Base-by-base conservation (phyloP, 1,284 basidiomycete genomes). In the Cryptococcus sp. region DNA sequence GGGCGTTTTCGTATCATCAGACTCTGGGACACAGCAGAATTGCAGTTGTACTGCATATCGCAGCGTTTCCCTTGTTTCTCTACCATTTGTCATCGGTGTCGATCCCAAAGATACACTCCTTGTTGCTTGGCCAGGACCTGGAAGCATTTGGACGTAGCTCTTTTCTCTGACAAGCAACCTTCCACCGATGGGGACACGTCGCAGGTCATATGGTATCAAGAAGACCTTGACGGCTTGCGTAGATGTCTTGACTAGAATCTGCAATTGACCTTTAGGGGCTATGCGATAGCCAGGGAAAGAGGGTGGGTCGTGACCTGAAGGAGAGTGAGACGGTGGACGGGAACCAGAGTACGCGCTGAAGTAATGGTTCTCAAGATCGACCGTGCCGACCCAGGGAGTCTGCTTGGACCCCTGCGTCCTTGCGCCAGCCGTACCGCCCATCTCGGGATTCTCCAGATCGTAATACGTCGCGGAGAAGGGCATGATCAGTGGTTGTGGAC, bases 151-250 rank as follows among this genome's bases (percentile, higher is more conserved):
- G 16, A 72, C 65, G 55, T 73, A 78, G 10, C 68, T 75, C 49
- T 76, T 57, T 50, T 79, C 78, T 27, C 77, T 65, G 0, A 71
- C 68, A 5, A 78, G 60, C n/a, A 79, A 35, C 31, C 74, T 60
- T 0, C 71, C 76, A 5, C 77, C 76, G 6, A 66, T 23, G 2
- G 62, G 57, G 53, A 84, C 69, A 6, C 69, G 65, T 4, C 73
- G 67, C 11, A 84, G 70, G 60, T 84, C 82, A 61, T 83, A 84
- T 0, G 81, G 80, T 3, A 84, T 66, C 2, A 84, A 67, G 59
- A 83, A 84, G 11, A 81, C 78, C 66, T 82, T 82, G 66, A 82
- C 67, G 0, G 81, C 76, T 23, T 73, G 67, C 25, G 73, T 70
- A 3, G 79, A 69, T 25, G 80, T 81, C 67, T 81, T 81, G 70